Base-by-base conservation (phyloP, 1,284 basidiomycete genomes). In the Fomes fomentarius region DNA sequence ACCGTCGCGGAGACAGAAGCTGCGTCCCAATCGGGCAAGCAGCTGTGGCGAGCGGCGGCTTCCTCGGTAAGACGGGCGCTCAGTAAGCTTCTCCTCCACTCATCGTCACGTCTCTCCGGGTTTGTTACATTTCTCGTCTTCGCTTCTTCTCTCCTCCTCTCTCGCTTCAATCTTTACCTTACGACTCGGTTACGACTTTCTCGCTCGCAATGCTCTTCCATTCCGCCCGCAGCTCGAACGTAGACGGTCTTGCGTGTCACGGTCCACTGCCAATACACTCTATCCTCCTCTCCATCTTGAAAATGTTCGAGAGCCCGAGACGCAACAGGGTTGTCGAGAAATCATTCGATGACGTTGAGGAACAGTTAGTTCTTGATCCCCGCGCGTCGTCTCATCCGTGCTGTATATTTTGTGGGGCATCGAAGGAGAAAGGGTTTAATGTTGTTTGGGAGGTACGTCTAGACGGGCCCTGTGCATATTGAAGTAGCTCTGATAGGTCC, bases 361-460 rank as follows among this genome's bases (percentile, higher is more conserved):
- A 50, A 35, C 42, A 61, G 42, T 53, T 51, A n/a, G 50, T 58
- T 22, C 46, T 58, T 22, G 33, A 47, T 35, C 30, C 45, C 7
- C 48, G 44, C 25, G 14, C 46, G 22, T 46, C 53, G 37, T 25
- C 45, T 12, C 51, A 40, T 46, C 33, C 35, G 4, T 30, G 31
- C 15, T 83, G 81, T 60, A 60, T 73, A 9, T 91, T 90, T 69
- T 91, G 87, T 65, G 63, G 77, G 59, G 80, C 81, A 12, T 74
- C 77, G 3, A 53, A 58, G 22, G 75, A 79, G 47, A 81, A 76
- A 11, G 85, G 83, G 1, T 91, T 91, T 65, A 70, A 78, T 37
- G 69, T 91, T 21, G 68, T 85, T 0, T 82, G 80, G 60, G 81
- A 89, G 80, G 87, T 83, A 51, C n/a, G 56, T 45, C 10, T n/a